phyloP scores from a whole-genome alignment of 805 yeast genomes.

The Saccharomycopsis selenospora region DNA sequence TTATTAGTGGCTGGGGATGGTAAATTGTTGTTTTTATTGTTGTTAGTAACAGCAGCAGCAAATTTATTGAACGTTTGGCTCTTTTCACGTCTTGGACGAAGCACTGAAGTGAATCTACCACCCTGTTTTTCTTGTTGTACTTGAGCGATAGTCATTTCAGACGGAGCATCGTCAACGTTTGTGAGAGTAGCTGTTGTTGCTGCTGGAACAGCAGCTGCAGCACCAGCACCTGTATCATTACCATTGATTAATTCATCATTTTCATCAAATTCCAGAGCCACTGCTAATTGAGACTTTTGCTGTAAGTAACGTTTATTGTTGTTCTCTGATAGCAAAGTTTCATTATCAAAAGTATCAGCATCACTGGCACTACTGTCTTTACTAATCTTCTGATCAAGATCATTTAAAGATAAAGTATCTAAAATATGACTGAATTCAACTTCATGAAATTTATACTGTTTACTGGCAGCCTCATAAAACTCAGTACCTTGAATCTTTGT shows the following conservation, averaged over 20 bases:
- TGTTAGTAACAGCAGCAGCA: too few relatives aligned
- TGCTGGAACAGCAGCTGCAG: not conserved
- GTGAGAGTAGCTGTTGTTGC: too few relatives aligned
- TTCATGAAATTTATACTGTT: not conserved
- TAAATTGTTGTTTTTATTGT: too few relatives aligned
- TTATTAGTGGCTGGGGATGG: too few relatives aligned
- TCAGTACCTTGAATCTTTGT: conserved; percentile 63
- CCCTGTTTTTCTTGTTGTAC: not conserved
- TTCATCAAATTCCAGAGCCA: not conserved
- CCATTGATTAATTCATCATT: not conserved
- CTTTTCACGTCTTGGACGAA: not conserved
- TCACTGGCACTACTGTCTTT: not conserved
- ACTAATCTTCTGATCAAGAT: not conserved
- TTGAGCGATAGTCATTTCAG: too few relatives aligned
- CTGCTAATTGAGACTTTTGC: not conserved
- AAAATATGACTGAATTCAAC: not conserved
- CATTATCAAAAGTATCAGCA: not conserved
- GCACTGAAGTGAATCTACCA: not conserved
- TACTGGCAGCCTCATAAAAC: conserved; percentile 36
- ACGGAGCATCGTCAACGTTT: too few relatives aligned
- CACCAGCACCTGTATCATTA: not conserved
- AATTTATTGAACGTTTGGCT: not conserved
- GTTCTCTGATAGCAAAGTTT: conserved; percentile 1
- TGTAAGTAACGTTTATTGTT: not conserved
- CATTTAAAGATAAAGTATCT: not conserved